Conservation (phyloP, 2,329 filamentous ascomycete genomes). For the Sarocladium kiliense region DNA sequence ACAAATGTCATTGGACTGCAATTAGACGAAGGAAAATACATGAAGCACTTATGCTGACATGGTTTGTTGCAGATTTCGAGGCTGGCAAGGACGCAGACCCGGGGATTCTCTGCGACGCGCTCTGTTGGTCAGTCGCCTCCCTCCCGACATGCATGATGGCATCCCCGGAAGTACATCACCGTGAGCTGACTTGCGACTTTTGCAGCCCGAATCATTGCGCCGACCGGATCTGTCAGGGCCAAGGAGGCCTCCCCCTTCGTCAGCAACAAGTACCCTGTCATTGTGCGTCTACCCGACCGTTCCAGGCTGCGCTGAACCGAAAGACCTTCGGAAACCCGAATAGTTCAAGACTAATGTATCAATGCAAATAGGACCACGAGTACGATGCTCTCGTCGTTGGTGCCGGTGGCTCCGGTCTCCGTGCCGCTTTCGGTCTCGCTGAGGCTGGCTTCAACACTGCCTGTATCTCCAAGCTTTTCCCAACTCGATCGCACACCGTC, state of each 20-base stretch:
- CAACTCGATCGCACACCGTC: slow-evolving; percentile 79
- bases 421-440: slow-evolving; percentile 79
- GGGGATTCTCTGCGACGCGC: slow-evolving; percentile 83
- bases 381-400: slow-evolving; percentile 96
- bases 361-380: slow-evolving; percentile 74
- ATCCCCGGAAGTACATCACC: background rate
- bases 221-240: slow-evolving; percentile 75
- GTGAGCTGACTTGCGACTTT: slow-evolving; percentile 6
- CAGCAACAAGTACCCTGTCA: slow-evolving; percentile 87
- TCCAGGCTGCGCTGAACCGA: background rate
- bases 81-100: slow-evolving; percentile 57
- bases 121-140: slow-evolving; percentile 58
- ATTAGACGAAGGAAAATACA: background rate
- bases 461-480: slow-evolving; percentile 83
- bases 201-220: slow-evolving; percentile 76
- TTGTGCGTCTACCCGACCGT: slow-evolving; percentile 53
- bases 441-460: slow-evolving; percentile 88
- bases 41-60: background rate
- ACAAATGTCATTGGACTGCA: background rate
- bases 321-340: background rate
- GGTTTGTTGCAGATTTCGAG: slow-evolving; percentile 52
- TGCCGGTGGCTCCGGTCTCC: slow-evolving; percentile 74
- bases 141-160: background rate
- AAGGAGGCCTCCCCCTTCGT: slow-evolving; percentile 89
- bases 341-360: slow-evolving; percentile 17